Conservation (phyloP, 371 early-diverging fungal genomes). For the Mortierella sp. region DNA sequence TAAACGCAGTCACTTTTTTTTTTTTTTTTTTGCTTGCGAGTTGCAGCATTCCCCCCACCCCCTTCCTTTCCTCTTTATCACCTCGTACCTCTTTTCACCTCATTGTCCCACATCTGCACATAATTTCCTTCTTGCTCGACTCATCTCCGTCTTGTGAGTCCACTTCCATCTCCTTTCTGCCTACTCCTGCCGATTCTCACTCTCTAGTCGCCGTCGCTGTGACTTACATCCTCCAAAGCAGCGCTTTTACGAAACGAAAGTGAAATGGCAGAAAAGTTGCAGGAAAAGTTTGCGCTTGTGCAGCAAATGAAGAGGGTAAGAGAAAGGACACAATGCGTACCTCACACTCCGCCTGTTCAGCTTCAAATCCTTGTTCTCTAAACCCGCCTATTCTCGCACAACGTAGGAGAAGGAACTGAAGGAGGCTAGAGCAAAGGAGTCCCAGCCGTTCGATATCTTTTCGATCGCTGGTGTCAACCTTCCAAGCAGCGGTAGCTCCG, state of each 20-base stretch:
- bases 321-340: background rate
- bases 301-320: conserved; percentile 53
- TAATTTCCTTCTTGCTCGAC: no score
- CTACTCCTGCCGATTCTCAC: background rate
- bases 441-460: conserved; percentile 53
- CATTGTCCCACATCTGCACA: background rate
- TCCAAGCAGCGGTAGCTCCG: conserved; percentile 18
- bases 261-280: conserved; percentile 43
- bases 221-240: no score
- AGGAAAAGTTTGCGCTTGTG: conserved; percentile 53
- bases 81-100: background rate
- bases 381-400: conserved; percentile 1
- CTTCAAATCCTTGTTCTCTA: background rate
- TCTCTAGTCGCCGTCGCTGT: no score
- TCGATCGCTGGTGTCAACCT: conserved; percentile 44
- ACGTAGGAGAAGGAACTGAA: conserved; percentile 52
- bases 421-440: conserved; percentile 42
- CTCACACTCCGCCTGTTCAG: background rate
- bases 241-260: no score
- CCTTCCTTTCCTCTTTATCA: background rate
- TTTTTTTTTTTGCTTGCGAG: conserved; percentile 10
- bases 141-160: no score
- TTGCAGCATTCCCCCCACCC: no score
- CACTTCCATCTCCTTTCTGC: background rate
- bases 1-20: background rate